Percentiles rank a stretch among this genome's conserved stretches.
Evolutionary conservation across 805 yeast genomes (phyloP).

Genomic region (Spathaspora gorwiae): DNA sequence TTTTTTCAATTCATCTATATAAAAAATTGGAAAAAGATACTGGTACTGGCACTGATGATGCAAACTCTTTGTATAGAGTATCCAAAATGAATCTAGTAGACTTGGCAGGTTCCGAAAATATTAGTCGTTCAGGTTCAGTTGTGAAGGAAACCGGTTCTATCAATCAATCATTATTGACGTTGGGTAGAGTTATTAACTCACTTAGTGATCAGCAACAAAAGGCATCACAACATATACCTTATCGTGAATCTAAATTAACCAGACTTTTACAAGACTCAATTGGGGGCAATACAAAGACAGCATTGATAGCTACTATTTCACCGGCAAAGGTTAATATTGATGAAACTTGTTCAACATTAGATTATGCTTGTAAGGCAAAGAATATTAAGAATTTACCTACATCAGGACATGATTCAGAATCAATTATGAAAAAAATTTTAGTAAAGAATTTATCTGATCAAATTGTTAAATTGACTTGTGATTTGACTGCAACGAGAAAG

Average conservation of each 20-base stretch:
- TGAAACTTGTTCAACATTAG: slow-evolving; percentile 80
- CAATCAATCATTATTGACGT: slow-evolving; percentile 79
- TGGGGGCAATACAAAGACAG: slow-evolving; percentile 86
- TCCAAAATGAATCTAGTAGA: slow-evolving; percentile 85
- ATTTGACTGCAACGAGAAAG: slow-evolving; percentile 55
- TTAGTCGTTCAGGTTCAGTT: slow-evolving; percentile 80
- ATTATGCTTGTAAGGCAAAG: slow-evolving; percentile 84
- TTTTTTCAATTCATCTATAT: slow-evolving; percentile 60
- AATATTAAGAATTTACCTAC: slow-evolving; percentile 64
- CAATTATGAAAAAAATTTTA: slow-evolving; percentile 47
- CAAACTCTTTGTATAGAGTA: slow-evolving; percentile 23
- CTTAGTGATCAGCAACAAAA: slow-evolving; percentile 23
- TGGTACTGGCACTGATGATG: not conserved
- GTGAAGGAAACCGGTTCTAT: slow-evolving; percentile 94
- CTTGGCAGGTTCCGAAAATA: slow-evolving; percentile 92
- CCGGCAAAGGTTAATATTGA: slow-evolving; percentile 76
- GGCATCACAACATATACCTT: slow-evolving; percentile 63
- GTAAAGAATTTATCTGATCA: slow-evolving; percentile 52
- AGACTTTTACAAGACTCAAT: slow-evolving; percentile 71
- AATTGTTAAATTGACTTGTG: slow-evolving; percentile 53
- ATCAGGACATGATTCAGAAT: slow-evolving; percentile 37
- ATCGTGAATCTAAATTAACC: slow-evolving; percentile 76
- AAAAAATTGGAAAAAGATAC: slow-evolving; percentile 22
- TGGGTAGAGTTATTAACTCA: slow-evolving; percentile 82
- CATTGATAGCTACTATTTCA: slow-evolving; percentile 81